These are phyloP conservation scores for Aureobasidium sp. DNA, from an alignment of 2,329 filamentous ascomycete genomes.

Conservation along the genomic window DNA sequence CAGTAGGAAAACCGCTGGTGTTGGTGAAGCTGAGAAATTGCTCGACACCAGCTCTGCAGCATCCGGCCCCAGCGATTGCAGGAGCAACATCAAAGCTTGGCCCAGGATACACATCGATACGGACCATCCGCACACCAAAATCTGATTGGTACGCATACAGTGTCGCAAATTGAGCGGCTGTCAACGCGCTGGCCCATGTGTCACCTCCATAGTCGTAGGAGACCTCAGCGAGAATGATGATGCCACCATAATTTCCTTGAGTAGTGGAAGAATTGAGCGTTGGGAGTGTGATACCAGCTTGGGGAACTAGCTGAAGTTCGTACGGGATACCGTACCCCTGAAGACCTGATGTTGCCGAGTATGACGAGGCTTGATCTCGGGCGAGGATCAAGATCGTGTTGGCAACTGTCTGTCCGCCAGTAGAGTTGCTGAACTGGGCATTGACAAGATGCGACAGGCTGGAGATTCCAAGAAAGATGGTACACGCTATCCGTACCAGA, in stretches of 20 bases:
- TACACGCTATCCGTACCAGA: neutral
- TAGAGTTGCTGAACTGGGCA: constrained; percentile 5
- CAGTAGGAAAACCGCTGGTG: constrained; percentile 57
- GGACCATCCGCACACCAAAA: constrained; percentile 68
- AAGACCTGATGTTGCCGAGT: constrained; percentile 58
- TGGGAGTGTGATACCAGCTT: constrained; percentile 57
- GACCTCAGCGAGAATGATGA: constrained; percentile 61
- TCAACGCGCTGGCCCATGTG: constrained; percentile 60
- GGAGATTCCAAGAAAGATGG: neutral
- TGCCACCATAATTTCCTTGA: constrained; percentile 65
- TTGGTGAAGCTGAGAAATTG: constrained; percentile 63
- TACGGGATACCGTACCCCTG: constrained; percentile 69
- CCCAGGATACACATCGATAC: constrained; percentile 63
- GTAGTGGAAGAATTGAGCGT: constrained; percentile 53
- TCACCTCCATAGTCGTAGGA: constrained; percentile 57
- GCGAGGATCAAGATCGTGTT: constrained; percentile 64
- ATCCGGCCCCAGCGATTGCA: constrained; percentile 46
- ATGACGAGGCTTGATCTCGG: constrained; percentile 54
- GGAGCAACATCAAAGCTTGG: constrained; percentile 45
- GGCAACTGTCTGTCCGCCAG: constrained; percentile 24
- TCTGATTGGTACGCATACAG: constrained; percentile 64
- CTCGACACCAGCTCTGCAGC: constrained; percentile 55
- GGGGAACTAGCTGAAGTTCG: constrained; percentile 58
- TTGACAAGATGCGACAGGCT: neutral
- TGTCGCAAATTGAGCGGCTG: constrained; percentile 60